Conservation (phyloP, 495 filamentous ascomycete species). For the Aspergillus sparsus region DNA sequence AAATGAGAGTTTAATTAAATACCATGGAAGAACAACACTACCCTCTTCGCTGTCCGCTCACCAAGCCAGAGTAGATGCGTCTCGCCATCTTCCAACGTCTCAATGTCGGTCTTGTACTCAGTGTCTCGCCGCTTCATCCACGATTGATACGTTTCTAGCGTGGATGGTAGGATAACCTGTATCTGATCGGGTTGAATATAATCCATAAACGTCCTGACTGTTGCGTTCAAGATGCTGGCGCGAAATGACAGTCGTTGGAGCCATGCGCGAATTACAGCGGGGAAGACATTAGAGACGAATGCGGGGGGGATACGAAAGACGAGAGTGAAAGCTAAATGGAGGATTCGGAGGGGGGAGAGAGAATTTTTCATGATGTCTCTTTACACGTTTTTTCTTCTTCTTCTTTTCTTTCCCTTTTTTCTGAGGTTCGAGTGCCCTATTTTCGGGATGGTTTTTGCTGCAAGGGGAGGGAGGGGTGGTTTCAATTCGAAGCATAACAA, state of each 20-base stretch:
- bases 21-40: slow-evolving; percentile 29
- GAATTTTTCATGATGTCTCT: too few relatives aligned
- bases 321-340: background rate
- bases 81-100: slow-evolving; percentile 15
- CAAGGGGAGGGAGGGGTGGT: too few relatives aligned
- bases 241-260: slow-evolving; percentile 15
- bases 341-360: background rate
- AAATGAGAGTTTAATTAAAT: background rate
- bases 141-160: slow-evolving; percentile 20
- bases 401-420: background rate
- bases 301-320: background rate
- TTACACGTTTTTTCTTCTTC: background rate
- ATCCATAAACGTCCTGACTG: slow-evolving; percentile 24
- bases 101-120: background rate
- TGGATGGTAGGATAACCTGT: slow-evolving; percentile 23
- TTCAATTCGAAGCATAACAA: too few relatives aligned
- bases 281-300: background rate
- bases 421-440: too few relatives aligned
- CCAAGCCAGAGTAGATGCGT: slow-evolving; percentile 24
- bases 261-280: slow-evolving; percentile 23
- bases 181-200: slow-evolving; percentile 18
- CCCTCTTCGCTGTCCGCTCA: slow-evolving; percentile 14
- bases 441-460: too few relatives aligned
- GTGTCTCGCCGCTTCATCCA: slow-evolving; percentile 15
- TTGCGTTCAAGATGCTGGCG: slow-evolving; percentile 22